phyloP scores from a whole-genome alignment of 2,329 filamentous ascomycete genomes.

The Xylariaceae sp. region DNA sequence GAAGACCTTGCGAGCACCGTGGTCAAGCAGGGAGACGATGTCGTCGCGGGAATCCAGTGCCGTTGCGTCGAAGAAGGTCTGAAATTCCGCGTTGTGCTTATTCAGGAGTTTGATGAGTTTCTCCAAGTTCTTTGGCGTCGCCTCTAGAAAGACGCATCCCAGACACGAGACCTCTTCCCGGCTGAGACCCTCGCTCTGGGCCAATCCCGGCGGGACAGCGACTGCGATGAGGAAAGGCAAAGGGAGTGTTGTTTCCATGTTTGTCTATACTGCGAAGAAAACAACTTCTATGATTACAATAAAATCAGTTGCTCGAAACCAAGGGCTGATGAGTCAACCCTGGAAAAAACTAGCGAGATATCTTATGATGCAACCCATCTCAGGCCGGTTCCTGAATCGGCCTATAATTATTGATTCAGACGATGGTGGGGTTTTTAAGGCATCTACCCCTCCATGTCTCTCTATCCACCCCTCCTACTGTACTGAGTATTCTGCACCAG shows the following conservation, averaged over 20 bases:
- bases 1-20: conserved; percentile 80
- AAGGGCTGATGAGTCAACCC: neutral
- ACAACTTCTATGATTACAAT: neutral
- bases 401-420: conserved; percentile 16
- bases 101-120: conserved; percentile 43
- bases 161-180: conserved; percentile 54
- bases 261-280: conserved; percentile 1
- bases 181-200: conserved; percentile 47
- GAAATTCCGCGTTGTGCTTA: conserved; percentile 46
- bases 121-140: conserved; percentile 36
- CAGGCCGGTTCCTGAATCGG: conserved; percentile 17
- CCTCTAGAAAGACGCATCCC: conserved; percentile 54
- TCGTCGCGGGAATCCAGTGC: conserved; percentile 63
- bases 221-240: conserved; percentile 59
- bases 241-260: conserved; percentile 60
- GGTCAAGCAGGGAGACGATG: conserved; percentile 74
- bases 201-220: conserved; percentile 44
- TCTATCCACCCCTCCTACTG: neutral
- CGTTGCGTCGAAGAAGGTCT: conserved; percentile 73
- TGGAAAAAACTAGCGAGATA: neutral
- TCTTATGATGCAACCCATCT: conserved; percentile 12
- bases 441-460: conserved; percentile 19
- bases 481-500: neutral
- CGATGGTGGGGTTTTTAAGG: conserved; percentile 21
- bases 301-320: conserved; percentile 4